phyloP scores from a whole-genome alignment of 208 protist genomes.

The Angomonas desouzai region DNA sequence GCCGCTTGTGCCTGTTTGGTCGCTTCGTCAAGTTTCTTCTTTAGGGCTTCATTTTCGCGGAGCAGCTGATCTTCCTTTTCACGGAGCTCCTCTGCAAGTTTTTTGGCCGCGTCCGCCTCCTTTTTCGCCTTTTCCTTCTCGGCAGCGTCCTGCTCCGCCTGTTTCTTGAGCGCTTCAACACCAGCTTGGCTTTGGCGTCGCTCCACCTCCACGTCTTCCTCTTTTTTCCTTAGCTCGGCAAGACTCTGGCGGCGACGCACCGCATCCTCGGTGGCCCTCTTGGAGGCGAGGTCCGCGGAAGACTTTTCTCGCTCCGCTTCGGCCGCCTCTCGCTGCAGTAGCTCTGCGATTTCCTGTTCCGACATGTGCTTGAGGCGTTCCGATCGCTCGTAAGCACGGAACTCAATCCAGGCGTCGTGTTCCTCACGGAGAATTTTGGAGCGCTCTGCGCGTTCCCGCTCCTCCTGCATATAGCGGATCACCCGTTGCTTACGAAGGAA shows the following conservation, averaged over 20 bases:
- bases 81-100: constrained; percentile 18
- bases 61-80: constrained; percentile 26
- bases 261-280: constrained; percentile 34
- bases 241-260: constrained; percentile 26
- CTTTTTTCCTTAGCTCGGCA: constrained; percentile 20
- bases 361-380: constrained; percentile 75
- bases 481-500: constrained; percentile 81
- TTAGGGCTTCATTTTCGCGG: constrained; percentile 24
- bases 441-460: constrained; percentile 65
- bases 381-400: constrained; percentile 56
- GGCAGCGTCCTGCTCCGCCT: constrained; percentile 20
- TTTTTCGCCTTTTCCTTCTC: constrained; percentile 24
- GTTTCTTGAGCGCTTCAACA: constrained; percentile 15
- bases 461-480: constrained; percentile 81
- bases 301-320: constrained; percentile 39
- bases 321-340: constrained; percentile 57
- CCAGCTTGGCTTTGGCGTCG: constrained; percentile 22
- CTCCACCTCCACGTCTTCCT: constrained; percentile 23
- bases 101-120: constrained; percentile 17
- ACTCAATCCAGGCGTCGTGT: constrained; percentile 67
- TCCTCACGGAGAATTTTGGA: constrained; percentile 65
- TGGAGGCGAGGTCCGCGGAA: constrained; percentile 29
- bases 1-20: constrained; percentile 28
- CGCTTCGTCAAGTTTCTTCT: constrained; percentile 28
- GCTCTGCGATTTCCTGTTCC: constrained; percentile 59